Evolutionary conservation across 345 rosid genomes (phyloP), one percentile per base, ranked within the genome.

Genomic region (Populus euphratica): DNA sequence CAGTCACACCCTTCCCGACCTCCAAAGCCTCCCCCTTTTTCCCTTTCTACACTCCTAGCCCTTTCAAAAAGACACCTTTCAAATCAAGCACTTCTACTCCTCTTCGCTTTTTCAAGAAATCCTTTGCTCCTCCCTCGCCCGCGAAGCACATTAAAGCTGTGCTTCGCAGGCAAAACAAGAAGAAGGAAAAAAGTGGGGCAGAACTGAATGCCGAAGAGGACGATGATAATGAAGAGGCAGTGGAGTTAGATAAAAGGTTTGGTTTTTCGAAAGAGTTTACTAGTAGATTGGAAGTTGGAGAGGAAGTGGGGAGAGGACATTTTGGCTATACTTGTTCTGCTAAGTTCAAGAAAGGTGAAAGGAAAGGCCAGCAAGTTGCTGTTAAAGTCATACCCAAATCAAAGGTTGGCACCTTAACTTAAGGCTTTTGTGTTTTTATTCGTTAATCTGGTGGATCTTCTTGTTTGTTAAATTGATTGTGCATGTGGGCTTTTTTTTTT

Each of bases 251-350:
- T 76, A 96, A 92, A 86, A 86, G 97, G 76, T 96, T 96, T 61
- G 98, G 98, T 59, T 96, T 91, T 68, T 92, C 99, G 0, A 91
- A 88, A 77, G 93, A 94, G 76, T 79, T 96, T 68, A 83, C 74
- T 41, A 90, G 89, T 75, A 87, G 75, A 77, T 69, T 90, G 67
- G 99, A 94, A 71, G 68, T 94, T 12, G 97, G 95, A 38, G 92
- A 89, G 41, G 99, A 94, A 80, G 94, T 94, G 64, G 99, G 99
- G 65, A 77, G 99, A 81, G 99, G 99, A 39, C 99, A 96, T 89
- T 94, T 91, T 83, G 99, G 99, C 71, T 94, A 90, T 73, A 94
- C 99, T 79, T 94, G 99, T 77, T 88, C 92, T 78, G 99, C 97
- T 23, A 91, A 75, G 86, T 94, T 88, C 84, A 96, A 90, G 89